These are phyloP conservation scores for Spinacia oleracea DNA, from an alignment of 179 eudicot genomes.

Conservation along the genomic window DNA sequence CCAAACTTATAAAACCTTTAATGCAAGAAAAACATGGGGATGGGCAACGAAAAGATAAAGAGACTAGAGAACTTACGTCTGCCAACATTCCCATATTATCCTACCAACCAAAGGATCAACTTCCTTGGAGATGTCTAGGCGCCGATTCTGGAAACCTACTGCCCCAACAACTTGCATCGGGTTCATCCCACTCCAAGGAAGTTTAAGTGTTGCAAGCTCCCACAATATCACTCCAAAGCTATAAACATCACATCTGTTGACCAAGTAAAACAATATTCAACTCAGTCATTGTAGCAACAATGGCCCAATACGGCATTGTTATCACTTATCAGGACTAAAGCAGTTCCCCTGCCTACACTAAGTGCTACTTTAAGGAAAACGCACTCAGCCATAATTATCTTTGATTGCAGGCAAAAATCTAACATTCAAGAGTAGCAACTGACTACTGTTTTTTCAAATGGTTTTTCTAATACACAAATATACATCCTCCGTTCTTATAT, in stretches of 20 bases:
- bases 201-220: constrained; percentile 91
- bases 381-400: constrained; percentile 9
- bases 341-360: not conserved
- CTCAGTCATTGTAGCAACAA: not conserved
- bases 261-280: constrained; percentile 18
- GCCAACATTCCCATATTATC: constrained; percentile 97
- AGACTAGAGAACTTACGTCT: constrained; percentile 53
- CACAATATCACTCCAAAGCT: constrained; percentile 96
- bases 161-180: constrained; percentile 99
- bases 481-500: not conserved
- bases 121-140: constrained; percentile 92
- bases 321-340: not conserved
- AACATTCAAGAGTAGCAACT: not conserved
- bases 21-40: not conserved
- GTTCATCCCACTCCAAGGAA: constrained; percentile 99
- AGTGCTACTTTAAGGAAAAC: not conserved
- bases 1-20: not conserved
- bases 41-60: not conserved
- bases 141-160: constrained; percentile 94
- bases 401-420: not conserved
- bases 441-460: not conserved
- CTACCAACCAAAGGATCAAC: constrained; percentile 87
- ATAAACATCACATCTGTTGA: constrained; percentile 91
- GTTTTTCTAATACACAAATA: no score
- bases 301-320: not conserved